Base-by-base conservation (phyloP, 2,329 filamentous ascomycete genomes). In the Phyllosticta paracitricarpa region DNA sequence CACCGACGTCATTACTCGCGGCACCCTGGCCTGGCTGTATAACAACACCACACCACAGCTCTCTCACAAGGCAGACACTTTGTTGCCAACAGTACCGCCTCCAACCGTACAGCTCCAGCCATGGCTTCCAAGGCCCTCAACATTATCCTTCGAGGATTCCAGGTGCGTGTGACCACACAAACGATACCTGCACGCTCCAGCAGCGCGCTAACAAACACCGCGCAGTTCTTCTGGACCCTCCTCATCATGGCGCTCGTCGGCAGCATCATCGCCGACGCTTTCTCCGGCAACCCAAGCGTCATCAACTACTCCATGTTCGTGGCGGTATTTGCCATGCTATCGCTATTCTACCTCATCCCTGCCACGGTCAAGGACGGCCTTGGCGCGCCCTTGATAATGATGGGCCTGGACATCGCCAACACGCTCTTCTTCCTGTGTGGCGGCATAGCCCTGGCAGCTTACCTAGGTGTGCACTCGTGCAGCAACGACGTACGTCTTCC, bases 381-480 rank as follows among this genome's bases (percentile, higher is more conserved):
- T 62, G 76, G 76, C 64, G 71, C 83, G 59, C 81, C 82, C 28
- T 69, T 85, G 17, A 72, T 83, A 57, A 73, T 83, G 61, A 71
- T 86, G 35, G 77, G 73, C 14, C 72, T 87, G 56, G 87, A 90
- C 73, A 76, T 69, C 12, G 67, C 84, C 33, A 83, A 84, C 59
- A 78, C 82, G 2, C 71, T 91, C 60, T 88, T 92, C 78, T 86
- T 83, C 66, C 84, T 91, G 69, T 85, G 89, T 72, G 82, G 78
- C 61, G 88, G 82, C 64, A 79, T 92, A 63, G 88, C 89, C 9
- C 79, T 89, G 52, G 82, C 89, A 4, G 86, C 87, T 25, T 85
- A 86, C 73, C 80, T 92, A 8, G 74, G 77, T n/a, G 84, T 81
- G 6, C 83, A 85, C 70, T 85, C 88, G 79, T 93, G 89, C 76